A percentile compares a stretch with the other conserved stretches of the same genome.
Conservation (phyloP, 1,284 basidiomycete species). For the Cryptococcus sp. region DNA sequence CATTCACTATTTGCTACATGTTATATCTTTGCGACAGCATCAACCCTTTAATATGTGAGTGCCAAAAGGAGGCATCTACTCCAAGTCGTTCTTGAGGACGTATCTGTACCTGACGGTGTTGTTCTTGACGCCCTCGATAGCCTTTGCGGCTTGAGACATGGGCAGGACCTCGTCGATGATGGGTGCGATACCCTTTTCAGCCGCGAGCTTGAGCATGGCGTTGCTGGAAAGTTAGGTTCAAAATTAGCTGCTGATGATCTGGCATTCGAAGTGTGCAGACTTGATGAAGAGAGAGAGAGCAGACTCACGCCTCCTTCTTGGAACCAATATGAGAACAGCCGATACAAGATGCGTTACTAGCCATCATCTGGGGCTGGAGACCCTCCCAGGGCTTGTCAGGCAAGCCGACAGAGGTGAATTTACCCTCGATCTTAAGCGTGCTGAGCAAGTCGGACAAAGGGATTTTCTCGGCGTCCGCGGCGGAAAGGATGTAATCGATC, state of each 20-base stretch:
- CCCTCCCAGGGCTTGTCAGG: conserved; percentile 54
- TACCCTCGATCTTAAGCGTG: conserved; percentile 60
- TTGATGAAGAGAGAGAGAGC: conserved; percentile 22
- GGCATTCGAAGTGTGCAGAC: no score
- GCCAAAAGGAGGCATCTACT: neutral
- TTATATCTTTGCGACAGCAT: neutral
- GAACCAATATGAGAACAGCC: conserved; percentile 62
- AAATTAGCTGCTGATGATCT: no score
- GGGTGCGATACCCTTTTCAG: conserved; percentile 60
- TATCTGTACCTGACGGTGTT: conserved; percentile 61
- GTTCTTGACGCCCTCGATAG: conserved; percentile 60
- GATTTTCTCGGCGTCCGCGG: conserved; percentile 53
- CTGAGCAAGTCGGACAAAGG: conserved; percentile 56
- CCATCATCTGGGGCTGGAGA: conserved; percentile 47
- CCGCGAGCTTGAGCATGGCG: conserved; percentile 62
- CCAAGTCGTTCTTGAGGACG: conserved; percentile 47
- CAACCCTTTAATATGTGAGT: neutral
- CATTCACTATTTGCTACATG: conserved; percentile 1
- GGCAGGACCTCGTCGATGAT: conserved; percentile 60
- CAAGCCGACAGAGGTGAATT: conserved; percentile 60
- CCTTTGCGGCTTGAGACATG: conserved; percentile 63
- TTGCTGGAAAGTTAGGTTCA: conserved; percentile 11
- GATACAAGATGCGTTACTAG: conserved; percentile 52
- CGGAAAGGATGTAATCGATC: conserved; percentile 67
- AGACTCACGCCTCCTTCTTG: conserved; percentile 59